Percentiles rank a stretch among this genome's conserved stretches.
These are phyloP conservation scores for Allium cepa DNA, from an alignment of 106 monocot genomes.

Conservation along the genomic window DNA sequence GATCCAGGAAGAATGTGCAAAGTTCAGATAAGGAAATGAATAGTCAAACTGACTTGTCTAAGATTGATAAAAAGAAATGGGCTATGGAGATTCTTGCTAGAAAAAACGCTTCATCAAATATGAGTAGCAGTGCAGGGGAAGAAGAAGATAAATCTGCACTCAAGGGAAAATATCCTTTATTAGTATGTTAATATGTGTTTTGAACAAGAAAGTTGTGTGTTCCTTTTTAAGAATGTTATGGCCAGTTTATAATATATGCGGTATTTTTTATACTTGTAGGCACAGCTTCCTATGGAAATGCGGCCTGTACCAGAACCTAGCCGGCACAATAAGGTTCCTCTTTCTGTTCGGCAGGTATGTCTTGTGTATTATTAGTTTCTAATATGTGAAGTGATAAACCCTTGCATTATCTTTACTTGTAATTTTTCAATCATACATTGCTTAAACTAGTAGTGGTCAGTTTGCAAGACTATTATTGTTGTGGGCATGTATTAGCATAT, in stretches of 20 bases:
- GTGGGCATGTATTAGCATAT: no score
- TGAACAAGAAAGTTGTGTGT: no score
- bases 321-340: slow-evolving; percentile 59
- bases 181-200: slow-evolving; percentile 41
- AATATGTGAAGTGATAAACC: no score
- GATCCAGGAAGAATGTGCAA: slow-evolving; percentile 15
- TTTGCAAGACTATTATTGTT: no score
- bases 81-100: slow-evolving; percentile 87
- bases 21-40: slow-evolving; percentile 13
- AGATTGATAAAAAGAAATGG: slow-evolving; percentile 87
- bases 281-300: slow-evolving; percentile 76
- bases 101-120: slow-evolving; percentile 39
- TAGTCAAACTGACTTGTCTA: slow-evolving; percentile 19
- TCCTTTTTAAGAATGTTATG: no score
- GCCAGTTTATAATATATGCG: slow-evolving; percentile 4
- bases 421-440: no score
- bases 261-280: slow-evolving; percentile 30
- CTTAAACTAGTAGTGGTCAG: no score
- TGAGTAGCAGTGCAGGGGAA: slow-evolving; percentile 20
- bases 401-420: no score
- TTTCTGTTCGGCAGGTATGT: slow-evolving; percentile 76
- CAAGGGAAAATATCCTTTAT: slow-evolving; percentile 69
- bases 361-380: neutral
- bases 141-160: slow-evolving; percentile 30
- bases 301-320: slow-evolving; percentile 42